phyloP scores from a whole-genome alignment of 208 protist genomes.

The Crithidia thermophila region DNA sequence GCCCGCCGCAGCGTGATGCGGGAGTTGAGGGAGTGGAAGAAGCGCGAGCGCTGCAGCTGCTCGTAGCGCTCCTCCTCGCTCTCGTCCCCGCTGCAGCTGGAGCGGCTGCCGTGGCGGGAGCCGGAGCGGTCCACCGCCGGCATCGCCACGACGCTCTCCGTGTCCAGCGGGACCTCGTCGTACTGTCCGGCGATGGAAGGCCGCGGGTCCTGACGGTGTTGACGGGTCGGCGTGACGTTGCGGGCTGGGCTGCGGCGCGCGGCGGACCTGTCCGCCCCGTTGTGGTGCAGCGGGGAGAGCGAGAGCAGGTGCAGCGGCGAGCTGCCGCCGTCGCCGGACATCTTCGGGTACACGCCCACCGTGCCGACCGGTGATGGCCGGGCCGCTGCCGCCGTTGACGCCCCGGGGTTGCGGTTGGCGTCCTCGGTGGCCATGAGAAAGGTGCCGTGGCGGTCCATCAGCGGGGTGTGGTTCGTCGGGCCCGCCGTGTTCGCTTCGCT shows the following conservation, averaged over 20 bases:
- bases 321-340: neutral
- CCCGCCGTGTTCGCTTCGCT: neutral
- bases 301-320: neutral
- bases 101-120: neutral
- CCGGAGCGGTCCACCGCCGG: neutral
- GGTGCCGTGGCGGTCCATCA: constrained; percentile 4
- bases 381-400: neutral
- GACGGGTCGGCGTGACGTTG: constrained; percentile 1
- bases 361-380: neutral
- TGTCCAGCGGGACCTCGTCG: constrained; percentile 5
- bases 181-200: too few relatives aligned
- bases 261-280: neutral
- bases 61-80: constrained; percentile 22
- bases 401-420: neutral
- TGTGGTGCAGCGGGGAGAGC: neutral
- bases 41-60: constrained; percentile 3
- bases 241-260: constrained; percentile 1
- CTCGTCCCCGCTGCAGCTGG: constrained; percentile 3
- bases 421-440: constrained; percentile 11
- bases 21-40: constrained; percentile 11
- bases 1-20: neutral
- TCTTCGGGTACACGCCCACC: neutral
- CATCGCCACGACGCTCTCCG: constrained; percentile 3
- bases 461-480: neutral
- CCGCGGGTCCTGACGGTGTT: too few relatives aligned